A percentile compares a stretch with the other conserved stretches of the same genome.
These are phyloP conservation scores for Linum tenue DNA, from an alignment of 345 rosid genomes.

Conservation along the genomic window DNA sequence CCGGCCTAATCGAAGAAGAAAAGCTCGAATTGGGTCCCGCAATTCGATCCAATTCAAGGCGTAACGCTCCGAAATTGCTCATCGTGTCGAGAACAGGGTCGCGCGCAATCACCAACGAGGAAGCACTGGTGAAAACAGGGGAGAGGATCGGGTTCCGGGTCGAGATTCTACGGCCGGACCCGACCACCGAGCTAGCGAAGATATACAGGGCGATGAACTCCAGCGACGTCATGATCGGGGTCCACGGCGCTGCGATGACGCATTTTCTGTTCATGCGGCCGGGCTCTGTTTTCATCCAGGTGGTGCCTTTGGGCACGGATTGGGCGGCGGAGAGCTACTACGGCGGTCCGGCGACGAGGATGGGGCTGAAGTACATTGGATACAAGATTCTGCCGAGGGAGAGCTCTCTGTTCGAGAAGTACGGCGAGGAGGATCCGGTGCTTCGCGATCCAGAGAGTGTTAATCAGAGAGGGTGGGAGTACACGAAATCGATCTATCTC, in stretches of 20 bases:
- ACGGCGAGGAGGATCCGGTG: slow-evolving; percentile 48
- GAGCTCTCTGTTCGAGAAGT: slow-evolving; percentile 56
- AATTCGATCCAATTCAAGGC: slow-evolving; percentile 5
- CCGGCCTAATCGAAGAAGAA: slow-evolving; percentile 38
- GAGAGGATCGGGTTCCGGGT: slow-evolving; percentile 55
- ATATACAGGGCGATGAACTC: slow-evolving; percentile 47
- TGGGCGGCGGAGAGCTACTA: slow-evolving; percentile 89
- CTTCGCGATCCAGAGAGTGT: slow-evolving; percentile 56
- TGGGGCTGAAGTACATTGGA: slow-evolving; percentile 57
- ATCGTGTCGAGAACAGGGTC: slow-evolving; percentile 62
- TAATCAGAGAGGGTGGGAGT: slow-evolving; percentile 60
- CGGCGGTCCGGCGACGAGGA: slow-evolving; percentile 69
- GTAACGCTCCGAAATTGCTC: slow-evolving; percentile 50
- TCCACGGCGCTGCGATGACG: slow-evolving; percentile 92
- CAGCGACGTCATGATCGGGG: slow-evolving; percentile 74
- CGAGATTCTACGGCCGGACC: slow-evolving; percentile 42
- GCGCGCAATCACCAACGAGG: slow-evolving; percentile 55
- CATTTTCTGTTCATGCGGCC: slow-evolving; percentile 76
- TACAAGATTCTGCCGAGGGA: slow-evolving; percentile 51
- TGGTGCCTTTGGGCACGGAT: slow-evolving; percentile 69
- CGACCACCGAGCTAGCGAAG: slow-evolving; percentile 57
- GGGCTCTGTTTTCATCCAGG: slow-evolving; percentile 60
- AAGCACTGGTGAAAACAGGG: slow-evolving; percentile 41
- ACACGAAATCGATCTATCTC: slow-evolving; percentile 63
- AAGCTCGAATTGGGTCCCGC: slow-evolving; percentile 16